A percentile compares a stretch with the other conserved stretches of the same genome.
These are phyloP conservation scores for Phoma herbarum DNA, from an alignment of 2,329 filamentous ascomycete species.

Conservation along the genomic window DNA sequence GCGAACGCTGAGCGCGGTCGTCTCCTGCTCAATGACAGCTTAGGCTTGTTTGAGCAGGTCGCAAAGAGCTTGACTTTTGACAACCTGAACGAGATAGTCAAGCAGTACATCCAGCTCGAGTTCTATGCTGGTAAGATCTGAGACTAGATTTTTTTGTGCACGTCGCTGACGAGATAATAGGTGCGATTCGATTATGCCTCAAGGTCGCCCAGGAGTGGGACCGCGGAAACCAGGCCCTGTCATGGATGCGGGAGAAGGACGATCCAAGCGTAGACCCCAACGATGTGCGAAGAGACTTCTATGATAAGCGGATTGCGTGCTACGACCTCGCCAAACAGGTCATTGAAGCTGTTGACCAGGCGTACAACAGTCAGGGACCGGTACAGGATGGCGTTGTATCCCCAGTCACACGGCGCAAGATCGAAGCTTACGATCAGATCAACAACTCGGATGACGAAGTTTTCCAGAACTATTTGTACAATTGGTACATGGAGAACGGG, in stretches of 20 bases:
- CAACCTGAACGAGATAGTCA: constrained; percentile 79
- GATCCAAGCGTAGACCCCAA: constrained; percentile 71
- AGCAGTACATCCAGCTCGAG: constrained; percentile 80
- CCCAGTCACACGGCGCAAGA: constrained; percentile 76
- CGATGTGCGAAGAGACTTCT: constrained; percentile 75
- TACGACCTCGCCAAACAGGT: constrained; percentile 90
- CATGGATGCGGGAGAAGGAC: constrained; percentile 86
- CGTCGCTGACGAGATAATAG: constrained; percentile 22
- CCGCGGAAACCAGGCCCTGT: constrained; percentile 82
- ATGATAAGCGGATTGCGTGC: constrained; percentile 76
- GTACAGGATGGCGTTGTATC: constrained; percentile 81
- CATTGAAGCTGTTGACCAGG: constrained; percentile 77
- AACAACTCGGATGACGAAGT: constrained; percentile 89
- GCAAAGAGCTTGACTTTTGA: constrained; percentile 81
- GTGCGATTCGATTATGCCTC: constrained; percentile 87
- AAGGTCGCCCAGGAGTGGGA: constrained; percentile 85
- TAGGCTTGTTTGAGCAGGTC: constrained; percentile 88
- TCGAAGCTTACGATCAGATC: constrained; percentile 90
- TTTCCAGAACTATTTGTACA: constrained; percentile 95
- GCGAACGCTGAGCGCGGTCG: constrained; percentile 79
- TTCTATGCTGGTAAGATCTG: constrained; percentile 76
- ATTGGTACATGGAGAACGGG: constrained; percentile 90
- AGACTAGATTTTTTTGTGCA: neutral
- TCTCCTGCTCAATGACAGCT: constrained; percentile 84
- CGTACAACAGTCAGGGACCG: constrained; percentile 73